Percentiles rank a stretch among this genome's conserved stretches.
These are phyloP conservation scores for Bretschneidera sinensis DNA, from an alignment of 345 rosid genomes.

Conservation along the genomic window DNA sequence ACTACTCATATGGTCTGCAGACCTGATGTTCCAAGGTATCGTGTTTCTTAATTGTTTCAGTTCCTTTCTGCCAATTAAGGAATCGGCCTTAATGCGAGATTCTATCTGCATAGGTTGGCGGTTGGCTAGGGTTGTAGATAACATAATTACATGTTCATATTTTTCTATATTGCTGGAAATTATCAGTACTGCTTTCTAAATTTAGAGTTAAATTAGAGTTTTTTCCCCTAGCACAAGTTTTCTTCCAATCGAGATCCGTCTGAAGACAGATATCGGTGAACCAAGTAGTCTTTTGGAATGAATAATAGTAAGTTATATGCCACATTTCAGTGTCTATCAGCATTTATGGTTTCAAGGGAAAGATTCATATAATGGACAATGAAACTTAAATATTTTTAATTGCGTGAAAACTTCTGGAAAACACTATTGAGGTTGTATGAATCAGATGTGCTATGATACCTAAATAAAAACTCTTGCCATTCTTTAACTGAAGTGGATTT, in stretches of 20 bases:
- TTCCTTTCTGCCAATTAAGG: slow-evolving; percentile 5
- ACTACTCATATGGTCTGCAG: slow-evolving; percentile 65
- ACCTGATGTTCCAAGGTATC: slow-evolving; percentile 83
- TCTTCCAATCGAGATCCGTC: not conserved
- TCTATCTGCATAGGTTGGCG: too few relatives aligned
- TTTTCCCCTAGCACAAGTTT: too few relatives aligned
- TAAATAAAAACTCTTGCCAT: not conserved
- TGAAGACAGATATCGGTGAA: not conserved
- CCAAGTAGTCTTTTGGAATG: not conserved
- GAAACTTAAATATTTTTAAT: too few relatives aligned
- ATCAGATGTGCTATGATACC: not conserved
- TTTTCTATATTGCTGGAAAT: too few relatives aligned
- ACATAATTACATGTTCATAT: too few relatives aligned
- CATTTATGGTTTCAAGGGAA: not conserved
- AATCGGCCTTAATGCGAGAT: not conserved
- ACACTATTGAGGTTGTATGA: too few relatives aligned
- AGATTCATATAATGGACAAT: not conserved
- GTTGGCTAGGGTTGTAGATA: too few relatives aligned
- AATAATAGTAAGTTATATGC: not conserved
- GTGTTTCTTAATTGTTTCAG: not conserved
- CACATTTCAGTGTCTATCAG: not conserved
- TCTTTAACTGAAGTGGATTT: not conserved
- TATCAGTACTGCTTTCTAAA: too few relatives aligned
- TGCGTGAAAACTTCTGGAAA: too few relatives aligned
- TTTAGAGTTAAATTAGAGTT: too few relatives aligned